A percentile compares a stretch with the other conserved stretches of the same genome.
phyloP scores from a whole-genome alignment of 108 stramenopile genomes.

The Nitzschia palea region DNA sequence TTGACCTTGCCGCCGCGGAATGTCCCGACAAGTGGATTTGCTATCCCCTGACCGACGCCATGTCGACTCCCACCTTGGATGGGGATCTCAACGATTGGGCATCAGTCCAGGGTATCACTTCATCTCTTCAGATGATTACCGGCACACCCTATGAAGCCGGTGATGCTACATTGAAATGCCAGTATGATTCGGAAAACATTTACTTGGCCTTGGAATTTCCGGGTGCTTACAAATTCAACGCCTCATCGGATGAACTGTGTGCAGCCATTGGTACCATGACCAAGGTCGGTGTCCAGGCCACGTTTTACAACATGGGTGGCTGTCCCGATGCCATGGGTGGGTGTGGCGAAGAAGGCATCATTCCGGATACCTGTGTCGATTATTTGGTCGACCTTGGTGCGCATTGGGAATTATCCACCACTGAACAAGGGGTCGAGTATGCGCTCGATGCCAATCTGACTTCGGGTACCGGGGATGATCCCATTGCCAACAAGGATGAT shows the following conservation, averaged over 20 bases:
- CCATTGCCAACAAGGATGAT: slow-evolving; percentile 36
- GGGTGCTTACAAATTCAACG: slow-evolving; percentile 25
- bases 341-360: background rate
- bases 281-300: slow-evolving; percentile 35
- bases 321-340: slow-evolving; percentile 26
- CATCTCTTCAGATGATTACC: background rate
- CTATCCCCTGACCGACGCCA: too few relatives aligned
- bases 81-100: slow-evolving; percentile 9
- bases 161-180: slow-evolving; percentile 20
- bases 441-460: slow-evolving; percentile 1
- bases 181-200: slow-evolving; percentile 22
- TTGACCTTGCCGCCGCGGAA: too few relatives aligned
- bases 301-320: slow-evolving; percentile 33
- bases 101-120: background rate
- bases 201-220: slow-evolving; percentile 38
- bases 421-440: slow-evolving; percentile 23
- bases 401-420: slow-evolving; percentile 33
- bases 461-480: slow-evolving; percentile 31
- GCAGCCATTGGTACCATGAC: slow-evolving; percentile 39
- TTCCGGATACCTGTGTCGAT: slow-evolving; percentile 17
- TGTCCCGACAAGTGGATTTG: too few relatives aligned
- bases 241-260: slow-evolving; percentile 25
- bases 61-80: slow-evolving; percentile 5
- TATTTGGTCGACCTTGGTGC: slow-evolving; percentile 41
- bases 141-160: slow-evolving; percentile 18